Percentiles rank a stretch among this genome's conserved stretches.
These are phyloP conservation scores for Kondoa subrosea DNA, from an alignment of 768 basidiomycete species.

Conservation along the genomic window DNA sequence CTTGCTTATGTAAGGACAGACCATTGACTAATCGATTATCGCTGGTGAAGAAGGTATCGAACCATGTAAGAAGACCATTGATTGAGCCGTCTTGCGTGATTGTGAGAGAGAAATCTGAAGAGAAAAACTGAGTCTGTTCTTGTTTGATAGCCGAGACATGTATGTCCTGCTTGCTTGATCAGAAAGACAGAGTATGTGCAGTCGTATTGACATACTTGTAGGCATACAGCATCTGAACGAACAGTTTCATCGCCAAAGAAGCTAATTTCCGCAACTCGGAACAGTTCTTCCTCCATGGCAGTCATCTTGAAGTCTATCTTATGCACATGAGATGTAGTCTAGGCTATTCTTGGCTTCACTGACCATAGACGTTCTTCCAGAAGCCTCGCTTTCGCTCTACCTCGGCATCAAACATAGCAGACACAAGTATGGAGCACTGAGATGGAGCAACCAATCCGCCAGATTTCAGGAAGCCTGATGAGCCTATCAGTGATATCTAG, in stretches of 20 bases:
- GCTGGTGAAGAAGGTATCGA: conserved; percentile 74
- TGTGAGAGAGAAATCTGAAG: conserved; percentile 57
- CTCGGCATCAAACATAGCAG: conserved; percentile 56
- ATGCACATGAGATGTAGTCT: not conserved
- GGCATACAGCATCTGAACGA: conserved; percentile 44
- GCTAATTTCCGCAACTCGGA: conserved; percentile 69
- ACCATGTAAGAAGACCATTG: conserved; percentile 73
- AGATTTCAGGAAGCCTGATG: conserved; percentile 45
- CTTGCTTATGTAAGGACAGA: conserved; percentile 9
- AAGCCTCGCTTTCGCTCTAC: conserved; percentile 68
- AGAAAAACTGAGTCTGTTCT: conserved; percentile 56
- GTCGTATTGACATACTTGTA: conserved; percentile 55
- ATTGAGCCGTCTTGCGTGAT: conserved; percentile 41
- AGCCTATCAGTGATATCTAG: not conserved
- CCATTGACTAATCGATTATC: conserved; percentile 26
- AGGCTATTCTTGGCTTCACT: conserved; percentile 23
- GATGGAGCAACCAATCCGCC: conserved; percentile 76
- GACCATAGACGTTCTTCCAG: conserved; percentile 84
- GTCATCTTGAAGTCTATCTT: conserved; percentile 66
- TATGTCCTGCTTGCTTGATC: conserved; percentile 48
- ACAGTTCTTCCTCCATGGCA: conserved; percentile 57
- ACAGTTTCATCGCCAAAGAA: conserved; percentile 51
- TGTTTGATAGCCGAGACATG: conserved; percentile 47
- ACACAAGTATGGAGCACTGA: conserved; percentile 71
- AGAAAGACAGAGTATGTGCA: not conserved